A percentile compares a stretch with the other conserved stretches of the same genome.
These are phyloP conservation scores for Avena insularis DNA, from an alignment of 176 grass and related monocot genomes.

Conservation along the genomic window DNA sequence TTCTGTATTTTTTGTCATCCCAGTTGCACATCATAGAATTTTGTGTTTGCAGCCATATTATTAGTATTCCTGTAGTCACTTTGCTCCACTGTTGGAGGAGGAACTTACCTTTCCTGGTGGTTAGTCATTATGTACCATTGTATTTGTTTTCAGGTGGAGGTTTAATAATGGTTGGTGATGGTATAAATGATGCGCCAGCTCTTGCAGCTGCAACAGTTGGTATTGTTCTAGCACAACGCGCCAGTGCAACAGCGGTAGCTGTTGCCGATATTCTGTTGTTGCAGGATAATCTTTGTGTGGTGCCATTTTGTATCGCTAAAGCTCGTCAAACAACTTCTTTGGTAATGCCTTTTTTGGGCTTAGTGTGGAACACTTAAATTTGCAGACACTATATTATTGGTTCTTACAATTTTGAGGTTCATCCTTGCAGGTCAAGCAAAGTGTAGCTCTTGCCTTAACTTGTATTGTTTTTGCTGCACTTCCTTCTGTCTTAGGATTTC, in stretches of 20 bases:
- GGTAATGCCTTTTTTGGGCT: conserved; percentile 48
- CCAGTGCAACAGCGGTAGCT: conserved; percentile 90
- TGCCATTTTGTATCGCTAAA: conserved; percentile 95
- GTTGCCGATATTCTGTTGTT: conserved; percentile 92
- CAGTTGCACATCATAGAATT: background rate
- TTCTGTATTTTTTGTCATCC: background rate
- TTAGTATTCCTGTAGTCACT: background rate
- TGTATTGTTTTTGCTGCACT: conserved; percentile 95
- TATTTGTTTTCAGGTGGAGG: conserved; percentile 68
- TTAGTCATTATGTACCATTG: conserved; percentile 21
- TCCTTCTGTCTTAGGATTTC: conserved; percentile 94
- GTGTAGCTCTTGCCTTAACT: conserved; percentile 91
- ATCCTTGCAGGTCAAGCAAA: conserved; percentile 95
- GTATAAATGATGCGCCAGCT: conserved; percentile 98
- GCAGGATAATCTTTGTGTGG: conserved; percentile 83
- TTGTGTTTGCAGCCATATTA: conserved; percentile 6
- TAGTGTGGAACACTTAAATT: conserved; percentile 4
- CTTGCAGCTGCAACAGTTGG: conserved; percentile 94
- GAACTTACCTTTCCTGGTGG: background rate
- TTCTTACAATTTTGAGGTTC: conserved; percentile 42
- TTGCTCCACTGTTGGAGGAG: conserved; percentile 3
- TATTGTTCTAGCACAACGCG: conserved; percentile 91
- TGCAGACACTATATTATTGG: conserved; percentile 32
- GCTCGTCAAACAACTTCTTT: conserved; percentile 93
- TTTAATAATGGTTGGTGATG: conserved; percentile 99